A percentile compares a stretch with the other conserved stretches of the same genome.
phyloP scores from a whole-genome alignment of 768 basidiomycete species.

The Tylopilus balloui region DNA sequence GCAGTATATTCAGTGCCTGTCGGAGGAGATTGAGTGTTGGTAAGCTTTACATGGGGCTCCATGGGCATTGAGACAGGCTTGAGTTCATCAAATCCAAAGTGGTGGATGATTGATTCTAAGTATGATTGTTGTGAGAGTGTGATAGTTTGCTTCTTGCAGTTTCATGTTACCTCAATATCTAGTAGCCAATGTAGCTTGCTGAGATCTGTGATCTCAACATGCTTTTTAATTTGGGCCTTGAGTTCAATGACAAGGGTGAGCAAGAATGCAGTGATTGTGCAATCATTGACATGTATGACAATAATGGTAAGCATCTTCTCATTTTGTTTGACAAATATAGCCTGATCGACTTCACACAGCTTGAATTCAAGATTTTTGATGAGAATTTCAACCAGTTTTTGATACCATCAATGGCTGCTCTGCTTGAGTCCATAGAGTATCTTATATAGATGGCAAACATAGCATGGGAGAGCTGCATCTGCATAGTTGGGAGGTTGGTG shows the following conservation, averaged over 20 bases:
- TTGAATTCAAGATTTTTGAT: neutral
- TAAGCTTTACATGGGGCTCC: conserved; percentile 27
- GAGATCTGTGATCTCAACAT: neutral
- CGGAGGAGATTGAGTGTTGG: conserved; percentile 16
- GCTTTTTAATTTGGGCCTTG: neutral
- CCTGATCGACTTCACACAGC: neutral
- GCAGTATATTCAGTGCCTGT: conserved; percentile 15
- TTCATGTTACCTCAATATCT: neutral
- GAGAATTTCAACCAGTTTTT: neutral
- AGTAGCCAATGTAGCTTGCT: conserved; percentile 8
- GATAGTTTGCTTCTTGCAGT: neutral
- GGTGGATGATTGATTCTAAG: conserved; percentile 27
- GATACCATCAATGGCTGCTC: neutral
- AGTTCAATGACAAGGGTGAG: neutral
- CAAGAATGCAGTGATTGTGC: neutral
- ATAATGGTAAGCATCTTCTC: neutral
- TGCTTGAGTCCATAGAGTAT: neutral
- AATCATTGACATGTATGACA: neutral
- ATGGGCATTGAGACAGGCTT: conserved; percentile 30
- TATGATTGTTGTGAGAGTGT: conserved; percentile 19
- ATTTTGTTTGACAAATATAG: neutral
- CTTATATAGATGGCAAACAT: neutral
- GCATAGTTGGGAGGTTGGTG: neutral
- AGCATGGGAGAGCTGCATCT: neutral
- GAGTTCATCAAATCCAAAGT: conserved; percentile 25